phyloP scores from a whole-genome alignment of 371 early-diverging fungal species.

The Mucor piriformis region DNA sequence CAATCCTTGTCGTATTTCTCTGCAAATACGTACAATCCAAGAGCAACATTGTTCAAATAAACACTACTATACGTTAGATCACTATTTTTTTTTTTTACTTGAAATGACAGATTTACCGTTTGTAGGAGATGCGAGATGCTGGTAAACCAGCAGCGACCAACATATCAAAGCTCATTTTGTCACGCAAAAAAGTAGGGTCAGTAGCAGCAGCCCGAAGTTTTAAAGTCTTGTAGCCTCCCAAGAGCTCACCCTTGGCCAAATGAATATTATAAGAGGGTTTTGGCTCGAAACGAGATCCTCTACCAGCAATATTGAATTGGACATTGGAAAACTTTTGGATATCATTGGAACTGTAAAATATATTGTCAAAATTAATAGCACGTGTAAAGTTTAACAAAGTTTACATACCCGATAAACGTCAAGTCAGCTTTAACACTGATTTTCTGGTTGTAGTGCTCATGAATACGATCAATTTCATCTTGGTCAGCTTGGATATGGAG shows the following conservation, averaged over 20 bases:
- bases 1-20: neutral
- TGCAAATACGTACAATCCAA: neutral
- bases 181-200: neutral
- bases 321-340: neutral
- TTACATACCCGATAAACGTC: neutral
- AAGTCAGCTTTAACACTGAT: neutral
- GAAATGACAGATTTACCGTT: neutral
- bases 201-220: neutral
- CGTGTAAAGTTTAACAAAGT: neutral
- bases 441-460: neutral
- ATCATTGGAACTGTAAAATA: neutral
- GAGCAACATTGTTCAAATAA: neutral
- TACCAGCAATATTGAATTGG: neutral
- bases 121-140: neutral
- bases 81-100: neutral
- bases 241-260: neutral
- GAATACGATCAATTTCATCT: neutral
- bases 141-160: neutral
- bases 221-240: neutral
- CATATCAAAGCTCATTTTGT: neutral
- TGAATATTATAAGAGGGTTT: neutral
- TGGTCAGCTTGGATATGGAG: neutral
- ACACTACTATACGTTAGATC: neutral
- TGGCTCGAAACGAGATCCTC: neutral
- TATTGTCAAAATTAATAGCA: neutral